Base-by-base conservation (phyloP, 768 basidiomycete genomes). In the Hysterangium stoloniferum region DNA sequence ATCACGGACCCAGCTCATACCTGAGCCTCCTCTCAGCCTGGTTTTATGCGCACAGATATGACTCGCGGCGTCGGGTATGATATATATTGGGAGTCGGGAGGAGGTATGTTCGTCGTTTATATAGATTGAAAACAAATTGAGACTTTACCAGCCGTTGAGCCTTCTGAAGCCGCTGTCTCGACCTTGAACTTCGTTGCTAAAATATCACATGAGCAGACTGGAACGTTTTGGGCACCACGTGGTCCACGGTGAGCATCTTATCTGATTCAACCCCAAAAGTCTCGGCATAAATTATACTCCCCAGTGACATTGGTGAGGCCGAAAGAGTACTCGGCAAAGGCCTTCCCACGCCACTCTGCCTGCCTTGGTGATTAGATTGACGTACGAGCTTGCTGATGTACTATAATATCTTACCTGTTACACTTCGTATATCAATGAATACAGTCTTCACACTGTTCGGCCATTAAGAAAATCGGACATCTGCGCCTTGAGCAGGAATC, bases 21-120 rank as follows among this genome's bases (percentile, higher is more conserved):
- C 72, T 19, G 71, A 73, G 0, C 74, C 75, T 58, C 66, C 74
- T 63, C 66, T 8, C 52, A 74, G 71, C 73, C 73, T 19, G 72
- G 74, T 0, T 76, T 76, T 58, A 66, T 76, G 64, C 67, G 65
- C 52, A 74, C 71, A 1, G 70, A 72, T 38, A 67, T 71, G 73
- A 74, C 73, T 13, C 70, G 68, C 52, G 58, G 59, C 33, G 72
- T 72, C 9, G 72, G 73, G 0, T 71, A 68, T 53, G 72, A 75
- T 52, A 49, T 70, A 51, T 72, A 60, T 55, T 74, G 67, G 54
- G 72, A 74, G 13, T 56, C 65, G 1, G 72, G 71, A 35, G 73
- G 72, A 56, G 72, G 72, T 68, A 45, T 35, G 68, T 52, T 22
- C 22, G 4, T 17, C 24, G 4, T 15, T 6, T n/a, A n/a, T n/a